These are phyloP conservation scores for Phoma herbarum DNA, from an alignment of 2,329 filamentous ascomycete genomes.

Conservation along the genomic window DNA sequence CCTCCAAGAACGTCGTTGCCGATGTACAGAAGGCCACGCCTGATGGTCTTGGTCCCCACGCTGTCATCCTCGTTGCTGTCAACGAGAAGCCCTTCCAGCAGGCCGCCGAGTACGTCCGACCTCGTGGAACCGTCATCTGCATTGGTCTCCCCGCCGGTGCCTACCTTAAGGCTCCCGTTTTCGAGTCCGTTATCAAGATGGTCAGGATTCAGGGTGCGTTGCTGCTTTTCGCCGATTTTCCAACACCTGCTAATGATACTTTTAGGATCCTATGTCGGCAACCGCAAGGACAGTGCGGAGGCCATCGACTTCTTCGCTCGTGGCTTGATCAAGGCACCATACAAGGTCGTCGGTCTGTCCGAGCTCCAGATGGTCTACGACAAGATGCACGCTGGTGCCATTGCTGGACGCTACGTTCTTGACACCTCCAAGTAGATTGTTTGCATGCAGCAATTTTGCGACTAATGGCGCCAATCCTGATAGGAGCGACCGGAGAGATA, in stretches of 20 bases:
- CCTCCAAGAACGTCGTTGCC: constrained; percentile 77
- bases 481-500: constrained; percentile 12
- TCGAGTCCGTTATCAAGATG: constrained; percentile 89
- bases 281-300: constrained; percentile 86
- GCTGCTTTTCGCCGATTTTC: constrained; percentile 34
- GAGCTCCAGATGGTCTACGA: constrained; percentile 84
- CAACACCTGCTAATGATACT: background rate
- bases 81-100: constrained; percentile 92
- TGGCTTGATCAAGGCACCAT: constrained; percentile 86
- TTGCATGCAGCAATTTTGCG: background rate
- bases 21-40: constrained; percentile 83
- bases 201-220: constrained; percentile 74
- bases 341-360: constrained; percentile 82
- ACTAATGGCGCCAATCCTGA: constrained; percentile 12
- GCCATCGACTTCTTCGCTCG: constrained; percentile 88
- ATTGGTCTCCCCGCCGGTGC: constrained; percentile 85
- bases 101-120: constrained; percentile 85
- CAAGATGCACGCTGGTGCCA: constrained; percentile 70
- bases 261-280: constrained; percentile 76
- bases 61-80: constrained; percentile 85
- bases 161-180: constrained; percentile 83
- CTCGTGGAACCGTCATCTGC: constrained; percentile 82
- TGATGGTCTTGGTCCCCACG: constrained; percentile 85
- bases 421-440: constrained; percentile 63
- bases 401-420: constrained; percentile 81